Percentiles rank a stretch among this genome's conserved stretches.
Conservation (phyloP, 2,329 filamentous ascomycete species). For the Penicillium sp. region DNA sequence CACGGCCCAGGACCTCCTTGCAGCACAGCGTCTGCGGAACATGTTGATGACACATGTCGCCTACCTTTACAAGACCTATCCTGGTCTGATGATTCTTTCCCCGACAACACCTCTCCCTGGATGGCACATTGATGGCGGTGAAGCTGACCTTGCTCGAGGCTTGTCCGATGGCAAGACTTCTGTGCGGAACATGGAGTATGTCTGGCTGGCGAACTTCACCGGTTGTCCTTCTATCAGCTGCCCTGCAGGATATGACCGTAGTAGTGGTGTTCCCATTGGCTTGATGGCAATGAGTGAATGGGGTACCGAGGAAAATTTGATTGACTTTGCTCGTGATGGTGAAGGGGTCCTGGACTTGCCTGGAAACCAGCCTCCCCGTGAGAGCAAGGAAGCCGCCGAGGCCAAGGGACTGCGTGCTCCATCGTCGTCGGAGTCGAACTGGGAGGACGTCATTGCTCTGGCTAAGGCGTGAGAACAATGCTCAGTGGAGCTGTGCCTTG, state of each 20-base stretch:
- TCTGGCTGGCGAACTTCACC: conserved; percentile 78
- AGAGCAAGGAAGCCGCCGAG: conserved; percentile 4
- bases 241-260: conserved; percentile 68
- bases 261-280: conserved; percentile 47
- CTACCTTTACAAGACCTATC: conserved; percentile 65
- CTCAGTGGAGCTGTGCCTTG: background rate
- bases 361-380: conserved; percentile 8
- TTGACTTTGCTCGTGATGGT: conserved; percentile 54
- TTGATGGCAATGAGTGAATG: conserved; percentile 56
- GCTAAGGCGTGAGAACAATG: conserved; percentile 10
- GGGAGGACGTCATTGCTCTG: conserved; percentile 40
- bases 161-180: conserved; percentile 70
- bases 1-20: conserved; percentile 66
- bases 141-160: conserved; percentile 61
- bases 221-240: conserved; percentile 73
- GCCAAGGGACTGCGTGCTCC: conserved; percentile 30
- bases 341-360: conserved; percentile 46
- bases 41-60: conserved; percentile 78
- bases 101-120: conserved; percentile 75
- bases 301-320: conserved; percentile 53
- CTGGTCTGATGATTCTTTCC: conserved; percentile 73
- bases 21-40: conserved; percentile 69
- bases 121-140: conserved; percentile 65
- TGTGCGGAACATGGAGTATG: conserved; percentile 79
- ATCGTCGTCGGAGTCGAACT: conserved; percentile 24